Evolutionary conservation across 2,329 filamentous ascomycete species (phyloP), one percentile per base, ranked within the genome.

Genomic region (Ophiosphaerella herpotricha): DNA sequence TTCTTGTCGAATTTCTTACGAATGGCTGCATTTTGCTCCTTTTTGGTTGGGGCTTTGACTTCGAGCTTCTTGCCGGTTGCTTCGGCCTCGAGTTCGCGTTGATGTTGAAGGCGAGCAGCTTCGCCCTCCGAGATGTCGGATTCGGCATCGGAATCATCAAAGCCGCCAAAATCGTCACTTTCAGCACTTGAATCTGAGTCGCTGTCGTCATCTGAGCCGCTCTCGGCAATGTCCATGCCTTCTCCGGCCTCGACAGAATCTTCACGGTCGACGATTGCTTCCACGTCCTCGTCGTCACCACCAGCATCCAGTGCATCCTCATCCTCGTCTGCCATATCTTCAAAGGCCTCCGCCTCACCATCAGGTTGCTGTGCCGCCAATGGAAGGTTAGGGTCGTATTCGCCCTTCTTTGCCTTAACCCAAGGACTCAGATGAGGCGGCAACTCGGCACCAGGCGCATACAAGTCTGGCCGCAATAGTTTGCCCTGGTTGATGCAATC

Each of bases 361-460:
- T 94, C 91, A 16, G 87, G 85, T 75, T 97, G 89, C 74, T 97
- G 93, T 55, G 93, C 91, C 53, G 88, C 91, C 47, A 97, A 80
- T 32, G 90, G 85, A 52, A 90, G 80, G 14, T 89, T 94, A 38
- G 94, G 94, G 72, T 99, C 94, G 72, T 99, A 99, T 64, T 88
- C 88, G 50, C 92, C 92, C 70, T 88, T 88, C 52, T 87, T 88
- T 54, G 85, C 82, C 81, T 92, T 93, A 57, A 97, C 91, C 82
- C 96, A 99, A 23, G 94, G 94, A 74, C 92, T 97, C 63, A 99
- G 76, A 80, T 99, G 94, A 11, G 94, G 94, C 18, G 94, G 94
- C 29, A 99, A 80, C 60, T 90, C 87, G 14, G 92, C 88, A 14
- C 94, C 94, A 2, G 94, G 94, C 0, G 88, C 90, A 67, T 99